Evolutionary conservation across 164 flowering plant genomes (phyloP).

Genomic region (Piper longum): DNA sequence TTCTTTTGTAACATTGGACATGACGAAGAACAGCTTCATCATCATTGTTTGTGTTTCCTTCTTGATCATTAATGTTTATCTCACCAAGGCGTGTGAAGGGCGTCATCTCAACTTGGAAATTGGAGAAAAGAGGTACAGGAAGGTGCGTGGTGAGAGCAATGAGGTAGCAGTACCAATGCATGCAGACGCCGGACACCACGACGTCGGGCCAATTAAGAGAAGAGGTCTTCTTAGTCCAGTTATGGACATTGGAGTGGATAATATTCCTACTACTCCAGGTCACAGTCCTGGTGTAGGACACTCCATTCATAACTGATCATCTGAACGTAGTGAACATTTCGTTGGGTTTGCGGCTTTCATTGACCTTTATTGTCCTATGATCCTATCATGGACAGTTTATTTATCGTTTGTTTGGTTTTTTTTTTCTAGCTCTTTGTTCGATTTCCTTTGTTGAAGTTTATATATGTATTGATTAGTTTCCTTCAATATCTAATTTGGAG

Average conservation of each 20-base stretch:
- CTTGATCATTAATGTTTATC: not conserved
- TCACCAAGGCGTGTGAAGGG: not conserved
- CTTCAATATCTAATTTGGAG: no score
- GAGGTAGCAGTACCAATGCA: not conserved
- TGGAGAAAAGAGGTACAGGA: not conserved
- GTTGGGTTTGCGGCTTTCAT: no score
- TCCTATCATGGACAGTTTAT: no score
- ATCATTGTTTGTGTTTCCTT: not conserved
- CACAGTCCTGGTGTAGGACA: conserved; percentile 9
- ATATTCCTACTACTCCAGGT: conserved; percentile 4
- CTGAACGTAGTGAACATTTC: not conserved
- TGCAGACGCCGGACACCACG: not conserved
- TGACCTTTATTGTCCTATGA: no score
- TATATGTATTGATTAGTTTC: no score
- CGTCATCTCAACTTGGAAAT: not conserved
- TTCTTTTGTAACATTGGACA: not conserved
- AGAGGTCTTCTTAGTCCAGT: not conserved
- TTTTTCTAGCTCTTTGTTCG: no score
- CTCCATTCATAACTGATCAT: not conserved
- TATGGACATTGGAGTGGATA: not conserved
- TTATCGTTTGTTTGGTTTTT: no score
- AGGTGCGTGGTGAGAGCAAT: not conserved
- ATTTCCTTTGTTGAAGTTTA: no score
- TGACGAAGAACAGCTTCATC: not conserved
- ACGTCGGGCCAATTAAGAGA: not conserved